A percentile compares a stretch with the other conserved stretches of the same genome.
phyloP scores from a whole-genome alignment of 225 moss, liverwort and hornwort genomes.

The Marchantia polymorpha region DNA sequence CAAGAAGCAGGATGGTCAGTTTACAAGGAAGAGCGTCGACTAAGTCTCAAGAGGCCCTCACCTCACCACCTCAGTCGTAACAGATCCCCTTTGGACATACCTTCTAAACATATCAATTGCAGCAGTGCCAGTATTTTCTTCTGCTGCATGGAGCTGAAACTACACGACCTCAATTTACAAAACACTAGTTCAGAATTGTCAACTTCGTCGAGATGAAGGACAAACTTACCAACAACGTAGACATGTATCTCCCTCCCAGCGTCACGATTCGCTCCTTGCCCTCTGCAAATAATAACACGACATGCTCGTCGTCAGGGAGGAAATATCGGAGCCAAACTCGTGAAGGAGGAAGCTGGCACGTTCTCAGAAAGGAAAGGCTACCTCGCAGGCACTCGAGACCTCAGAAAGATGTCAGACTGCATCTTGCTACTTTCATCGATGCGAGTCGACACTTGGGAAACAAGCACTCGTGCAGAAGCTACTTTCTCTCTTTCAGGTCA shows the following conservation, averaged over 20 bases:
- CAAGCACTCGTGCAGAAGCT: neutral
- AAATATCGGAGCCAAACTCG: neutral
- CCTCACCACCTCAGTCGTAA: too few species aligned
- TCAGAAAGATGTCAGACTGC: neutral
- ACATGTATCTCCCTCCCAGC: constrained; percentile 50
- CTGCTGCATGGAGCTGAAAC: too few species aligned
- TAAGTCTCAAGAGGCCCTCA: too few species aligned
- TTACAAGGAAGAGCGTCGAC: too few species aligned
- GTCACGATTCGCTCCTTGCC: constrained; percentile 62
- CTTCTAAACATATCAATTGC: neutral
- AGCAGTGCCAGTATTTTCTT: neutral
- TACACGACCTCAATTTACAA: too few species aligned
- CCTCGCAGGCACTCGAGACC: neutral
- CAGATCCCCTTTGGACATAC: neutral
- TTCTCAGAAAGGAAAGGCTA: neutral
- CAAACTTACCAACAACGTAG: constrained; percentile 50
- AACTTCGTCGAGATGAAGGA: neutral
- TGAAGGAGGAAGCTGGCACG: neutral
- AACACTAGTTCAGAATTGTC: neutral
- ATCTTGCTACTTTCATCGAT: neutral
- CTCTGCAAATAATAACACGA: constrained; percentile 38
- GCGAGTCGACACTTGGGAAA: neutral
- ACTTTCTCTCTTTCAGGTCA: neutral
- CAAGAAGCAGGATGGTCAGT: neutral
- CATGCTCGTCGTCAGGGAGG: constrained; percentile 1